phyloP scores from a whole-genome alignment of 345 rosid species.

The Syzygium grande region DNA sequence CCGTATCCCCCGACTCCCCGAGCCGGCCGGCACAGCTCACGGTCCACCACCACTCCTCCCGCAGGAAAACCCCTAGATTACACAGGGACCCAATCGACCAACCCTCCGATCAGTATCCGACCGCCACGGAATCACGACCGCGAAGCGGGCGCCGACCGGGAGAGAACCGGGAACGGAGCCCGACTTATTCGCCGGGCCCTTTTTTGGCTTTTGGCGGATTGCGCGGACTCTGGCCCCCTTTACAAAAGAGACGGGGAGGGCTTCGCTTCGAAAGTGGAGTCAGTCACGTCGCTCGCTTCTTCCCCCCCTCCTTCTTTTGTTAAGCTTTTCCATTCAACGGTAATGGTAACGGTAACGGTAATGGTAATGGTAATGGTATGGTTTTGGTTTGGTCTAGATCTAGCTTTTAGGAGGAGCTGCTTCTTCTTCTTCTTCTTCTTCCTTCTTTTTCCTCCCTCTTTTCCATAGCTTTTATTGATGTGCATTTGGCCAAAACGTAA shows the following conservation, averaged over 20 bases:
- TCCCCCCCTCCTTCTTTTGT: no score
- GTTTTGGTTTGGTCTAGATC: neutral
- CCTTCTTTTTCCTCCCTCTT: fast-evolving
- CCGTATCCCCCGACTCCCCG: neutral
- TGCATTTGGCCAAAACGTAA: neutral
- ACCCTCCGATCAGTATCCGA: neutral
- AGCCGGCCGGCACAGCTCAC: neutral
- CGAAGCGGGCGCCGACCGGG: neutral
- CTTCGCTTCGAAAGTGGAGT: no score
- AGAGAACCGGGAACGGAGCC: neutral
- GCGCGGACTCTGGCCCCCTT: neutral
- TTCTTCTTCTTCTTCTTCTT: neutral
- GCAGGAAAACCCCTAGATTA: no score
- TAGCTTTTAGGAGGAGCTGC: neutral
- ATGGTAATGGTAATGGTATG: no score
- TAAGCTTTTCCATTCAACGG: no score
- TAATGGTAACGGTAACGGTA: no score
- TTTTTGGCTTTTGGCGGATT: neutral
- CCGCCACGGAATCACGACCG: neutral
- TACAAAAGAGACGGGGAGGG: fast-evolving
- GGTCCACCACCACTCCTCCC: neutral
- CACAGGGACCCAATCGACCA: neutral
- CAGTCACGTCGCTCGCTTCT: neutral
- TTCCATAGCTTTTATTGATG: neutral
- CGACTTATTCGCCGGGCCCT: no score